Percentiles rank a stretch among this genome's conserved stretches.
phyloP scores from a whole-genome alignment of 441 rosid species.

The Populus tomentosa region DNA sequence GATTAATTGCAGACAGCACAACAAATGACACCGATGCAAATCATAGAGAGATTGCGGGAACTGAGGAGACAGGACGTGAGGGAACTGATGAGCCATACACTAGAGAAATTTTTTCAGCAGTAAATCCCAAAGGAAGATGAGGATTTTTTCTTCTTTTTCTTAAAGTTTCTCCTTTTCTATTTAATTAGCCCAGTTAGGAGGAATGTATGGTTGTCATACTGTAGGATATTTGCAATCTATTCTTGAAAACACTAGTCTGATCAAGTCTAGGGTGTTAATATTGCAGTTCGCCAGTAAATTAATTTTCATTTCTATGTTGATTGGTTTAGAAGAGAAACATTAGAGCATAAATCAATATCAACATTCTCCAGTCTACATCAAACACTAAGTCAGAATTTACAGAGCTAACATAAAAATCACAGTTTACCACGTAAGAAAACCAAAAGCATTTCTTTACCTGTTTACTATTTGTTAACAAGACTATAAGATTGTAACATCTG shows the following conservation, averaged over 20 bases:
- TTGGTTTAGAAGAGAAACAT: background rate
- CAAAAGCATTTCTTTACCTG: background rate
- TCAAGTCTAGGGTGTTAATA: no score
- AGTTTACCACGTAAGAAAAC: background rate
- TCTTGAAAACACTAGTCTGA: no score
- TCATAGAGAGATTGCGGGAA: conserved; percentile 52
- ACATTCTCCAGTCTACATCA: background rate
- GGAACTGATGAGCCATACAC: conserved; percentile 76
- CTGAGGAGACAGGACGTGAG: conserved; percentile 68
- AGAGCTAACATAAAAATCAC: background rate
- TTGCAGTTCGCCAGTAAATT: no score
- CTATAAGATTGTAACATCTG: background rate
- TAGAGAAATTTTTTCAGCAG: conserved; percentile 78
- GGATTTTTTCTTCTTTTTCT: background rate
- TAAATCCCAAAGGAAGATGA: conserved; percentile 90
- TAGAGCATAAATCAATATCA: background rate
- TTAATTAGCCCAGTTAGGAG: background rate
- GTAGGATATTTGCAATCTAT: no score
- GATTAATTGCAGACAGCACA: conserved; percentile 41
- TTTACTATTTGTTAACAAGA: background rate
- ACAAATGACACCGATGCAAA: conserved; percentile 40
- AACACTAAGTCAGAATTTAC: background rate
- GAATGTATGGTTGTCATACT: background rate
- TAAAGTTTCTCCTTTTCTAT: no score
- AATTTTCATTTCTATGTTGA: no score